A percentile compares a stretch with the other conserved stretches of the same genome.
phyloP scores from a whole-genome alignment of 2,329 filamentous ascomycete genomes.

The Fusarium sp. region DNA sequence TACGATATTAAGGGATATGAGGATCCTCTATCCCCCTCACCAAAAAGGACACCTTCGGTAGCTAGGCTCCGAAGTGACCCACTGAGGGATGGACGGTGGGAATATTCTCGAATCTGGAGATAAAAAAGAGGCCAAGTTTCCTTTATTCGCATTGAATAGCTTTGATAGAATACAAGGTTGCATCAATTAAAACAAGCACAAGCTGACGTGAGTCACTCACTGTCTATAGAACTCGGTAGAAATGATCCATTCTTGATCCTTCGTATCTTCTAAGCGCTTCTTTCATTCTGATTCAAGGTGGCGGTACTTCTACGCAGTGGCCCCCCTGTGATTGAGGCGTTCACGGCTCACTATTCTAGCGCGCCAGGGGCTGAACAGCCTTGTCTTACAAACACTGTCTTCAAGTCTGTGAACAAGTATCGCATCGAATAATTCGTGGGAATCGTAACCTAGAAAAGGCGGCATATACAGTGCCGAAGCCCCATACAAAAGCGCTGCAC shows the following conservation, averaged over 20 bases:
- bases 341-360: conserved; percentile 16
- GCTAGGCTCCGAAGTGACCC: conserved; percentile 35
- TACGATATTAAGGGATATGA: conserved; percentile 35
- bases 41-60: conserved; percentile 41
- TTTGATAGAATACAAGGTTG: background rate
- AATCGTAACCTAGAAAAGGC: conserved; percentile 15
- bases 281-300: background rate
- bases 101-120: conserved; percentile 49
- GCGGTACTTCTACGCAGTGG: conserved; percentile 14
- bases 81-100: conserved; percentile 25
- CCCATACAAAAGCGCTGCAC: conserved; percentile 13
- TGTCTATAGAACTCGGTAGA: conserved; percentile 29
- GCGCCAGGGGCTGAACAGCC: conserved; percentile 33
- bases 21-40: conserved; percentile 21
- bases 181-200: background rate
- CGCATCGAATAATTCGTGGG: background rate
- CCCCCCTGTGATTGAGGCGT: conserved; percentile 21
- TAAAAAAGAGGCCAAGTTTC: conserved; percentile 40
- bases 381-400: conserved; percentile 37
- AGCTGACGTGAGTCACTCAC: conserved; percentile 35
- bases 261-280: conserved; percentile 11
- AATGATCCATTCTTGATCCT: conserved; percentile 1
- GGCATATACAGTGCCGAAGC: conserved; percentile 36
- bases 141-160: background rate
- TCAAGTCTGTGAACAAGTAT: conserved; percentile 2